phyloP scores from a whole-genome alignment of 495 filamentous ascomycete species.

The Penicillium turbatum region DNA sequence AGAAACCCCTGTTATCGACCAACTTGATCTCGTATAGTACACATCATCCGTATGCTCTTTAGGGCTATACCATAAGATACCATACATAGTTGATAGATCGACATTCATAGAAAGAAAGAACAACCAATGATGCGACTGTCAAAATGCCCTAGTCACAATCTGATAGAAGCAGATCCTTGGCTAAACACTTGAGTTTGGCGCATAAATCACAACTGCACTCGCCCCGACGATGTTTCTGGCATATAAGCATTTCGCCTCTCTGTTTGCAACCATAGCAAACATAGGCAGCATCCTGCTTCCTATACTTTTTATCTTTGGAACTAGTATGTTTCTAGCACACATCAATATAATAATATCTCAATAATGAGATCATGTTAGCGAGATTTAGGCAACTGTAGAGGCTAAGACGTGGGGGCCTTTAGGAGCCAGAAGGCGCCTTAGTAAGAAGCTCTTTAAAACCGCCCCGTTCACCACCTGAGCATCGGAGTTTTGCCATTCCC shows the following conservation, averaged over 20 bases:
- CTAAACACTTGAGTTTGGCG: background rate
- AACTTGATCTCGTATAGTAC: background rate
- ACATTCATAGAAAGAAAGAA: background rate
- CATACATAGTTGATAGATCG: conserved; percentile 2
- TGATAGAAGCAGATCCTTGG: background rate
- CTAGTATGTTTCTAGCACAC: background rate
- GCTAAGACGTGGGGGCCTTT: background rate
- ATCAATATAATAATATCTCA: background rate
- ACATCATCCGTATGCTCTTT: background rate
- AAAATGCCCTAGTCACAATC: background rate
- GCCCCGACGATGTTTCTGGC: background rate
- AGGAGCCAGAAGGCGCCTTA: too few relatives aligned
- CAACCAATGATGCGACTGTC: too few relatives aligned
- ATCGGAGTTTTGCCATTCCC: too few relatives aligned
- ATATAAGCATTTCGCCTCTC: background rate
- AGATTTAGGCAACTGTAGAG: background rate
- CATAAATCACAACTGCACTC: too few relatives aligned
- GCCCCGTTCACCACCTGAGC: too few relatives aligned
- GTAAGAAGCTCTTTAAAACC: too few relatives aligned
- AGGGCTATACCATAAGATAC: background rate
- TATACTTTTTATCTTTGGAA: too few relatives aligned
- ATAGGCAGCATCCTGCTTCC: background rate
- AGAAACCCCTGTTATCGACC: too few relatives aligned
- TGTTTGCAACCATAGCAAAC: background rate
- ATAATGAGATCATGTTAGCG: background rate